These are phyloP conservation scores for Lepidium sativum DNA, from an alignment of 345 rosid genomes.

Conservation along the genomic window DNA sequence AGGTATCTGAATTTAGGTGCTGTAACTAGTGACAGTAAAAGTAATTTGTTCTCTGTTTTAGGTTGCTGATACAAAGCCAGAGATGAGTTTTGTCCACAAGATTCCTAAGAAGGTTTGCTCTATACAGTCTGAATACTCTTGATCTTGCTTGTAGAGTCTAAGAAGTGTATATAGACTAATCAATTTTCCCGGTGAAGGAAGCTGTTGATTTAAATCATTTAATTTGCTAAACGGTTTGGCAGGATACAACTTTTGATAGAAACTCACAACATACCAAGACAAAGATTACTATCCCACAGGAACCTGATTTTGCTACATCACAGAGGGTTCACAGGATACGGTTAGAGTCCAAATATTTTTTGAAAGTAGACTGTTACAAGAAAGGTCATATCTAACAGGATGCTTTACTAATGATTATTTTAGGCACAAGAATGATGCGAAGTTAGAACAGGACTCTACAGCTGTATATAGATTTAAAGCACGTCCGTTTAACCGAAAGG, in stretches of 20 bases:
- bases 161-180: not conserved
- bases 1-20: not conserved
- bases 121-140: not conserved
- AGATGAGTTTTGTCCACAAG: conserved; percentile 67
- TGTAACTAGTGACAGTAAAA: not conserved
- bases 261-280: conserved; percentile 31
- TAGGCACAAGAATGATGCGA: conserved; percentile 55
- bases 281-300: conserved; percentile 77
- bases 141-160: not conserved
- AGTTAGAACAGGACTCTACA: conserved; percentile 32
- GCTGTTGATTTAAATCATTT: not conserved
- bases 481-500: conserved; percentile 94
- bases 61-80: conserved; percentile 62
- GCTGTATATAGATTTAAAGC: conserved; percentile 73
- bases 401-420: conserved; percentile 18
- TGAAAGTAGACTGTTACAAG: not conserved
- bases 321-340: conserved; percentile 69
- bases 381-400: not conserved
- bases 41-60: conserved; percentile 20
- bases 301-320: conserved; percentile 84
- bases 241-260: conserved; percentile 49
- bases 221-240: conserved; percentile 21
- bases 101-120: conserved; percentile 59
- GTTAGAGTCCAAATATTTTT: conserved; percentile 32
- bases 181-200: not conserved